phyloP scores from a whole-genome alignment of 257 asterid genomes.

The Ilex asprella region DNA sequence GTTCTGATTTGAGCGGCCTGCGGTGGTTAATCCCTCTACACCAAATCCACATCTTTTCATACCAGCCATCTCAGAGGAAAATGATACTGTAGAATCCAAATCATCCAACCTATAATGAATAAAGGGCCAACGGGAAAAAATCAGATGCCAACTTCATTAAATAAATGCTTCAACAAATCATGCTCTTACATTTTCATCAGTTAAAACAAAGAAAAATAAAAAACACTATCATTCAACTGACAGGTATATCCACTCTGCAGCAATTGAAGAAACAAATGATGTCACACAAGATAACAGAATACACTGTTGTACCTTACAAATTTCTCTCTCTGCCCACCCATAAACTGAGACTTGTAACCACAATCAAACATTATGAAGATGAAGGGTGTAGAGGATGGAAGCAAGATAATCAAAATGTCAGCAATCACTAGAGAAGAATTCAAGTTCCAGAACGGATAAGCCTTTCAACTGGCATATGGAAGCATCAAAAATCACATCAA shows the following conservation, averaged over 20 bases:
- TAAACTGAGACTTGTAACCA: conserved; percentile 49
- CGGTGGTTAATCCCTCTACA: conserved; percentile 46
- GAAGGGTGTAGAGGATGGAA: not conserved
- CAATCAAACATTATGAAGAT: conserved; percentile 51
- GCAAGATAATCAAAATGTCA: conserved; percentile 9
- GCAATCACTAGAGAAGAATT: conserved; percentile 15
- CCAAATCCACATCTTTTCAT: conserved; percentile 52
- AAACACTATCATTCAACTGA: not conserved
- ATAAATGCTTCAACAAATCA: no score
- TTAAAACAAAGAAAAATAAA: no score
- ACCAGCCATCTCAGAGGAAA: conserved; percentile 67
- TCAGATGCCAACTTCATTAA: conserved; percentile 6
- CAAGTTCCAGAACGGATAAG: conserved; percentile 1
- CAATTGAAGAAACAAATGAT: not conserved
- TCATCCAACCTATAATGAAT: conserved; percentile 55
- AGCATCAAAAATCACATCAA: conserved; percentile 8
- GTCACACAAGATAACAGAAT: not conserved
- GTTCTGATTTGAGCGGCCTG: conserved; percentile 29
- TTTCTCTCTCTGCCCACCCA: conserved; percentile 79
- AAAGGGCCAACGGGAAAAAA: conserved; percentile 3
- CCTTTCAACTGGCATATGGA: conserved; percentile 16
- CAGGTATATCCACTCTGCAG: conserved; percentile 3
- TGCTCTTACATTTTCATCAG: no score
- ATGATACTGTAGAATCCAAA: conserved; percentile 42
- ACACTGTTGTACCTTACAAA: conserved; percentile 56